Evolutionary conservation across 768 basidiomycete species (phyloP).

Genomic region (Psilocybe tampanensis): DNA sequence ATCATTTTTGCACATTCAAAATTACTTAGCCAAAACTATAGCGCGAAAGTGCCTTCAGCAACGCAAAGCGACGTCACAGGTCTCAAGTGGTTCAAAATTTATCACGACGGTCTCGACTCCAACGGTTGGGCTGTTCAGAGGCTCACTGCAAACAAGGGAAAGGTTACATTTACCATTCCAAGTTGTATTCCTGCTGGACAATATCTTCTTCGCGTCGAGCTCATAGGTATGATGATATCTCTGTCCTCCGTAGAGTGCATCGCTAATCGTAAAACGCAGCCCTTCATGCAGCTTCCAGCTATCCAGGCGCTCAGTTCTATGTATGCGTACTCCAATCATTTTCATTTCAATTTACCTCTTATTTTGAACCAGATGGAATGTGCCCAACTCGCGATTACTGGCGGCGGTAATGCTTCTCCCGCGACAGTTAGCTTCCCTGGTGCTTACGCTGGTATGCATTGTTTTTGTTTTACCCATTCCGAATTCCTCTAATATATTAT

Average conservation of each 20-base stretch:
- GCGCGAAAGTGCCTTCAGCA: slow-evolving; percentile 48
- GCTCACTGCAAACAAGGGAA: slow-evolving; percentile 18
- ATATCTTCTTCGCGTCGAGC: slow-evolving; percentile 21
- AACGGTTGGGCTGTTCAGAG: slow-evolving; percentile 21
- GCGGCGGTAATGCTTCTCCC: slow-evolving; percentile 42
- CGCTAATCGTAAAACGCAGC: slow-evolving; percentile 27
- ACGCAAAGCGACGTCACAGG: slow-evolving; percentile 34
- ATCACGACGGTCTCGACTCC: slow-evolving; percentile 16
- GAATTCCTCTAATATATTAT: background rate
- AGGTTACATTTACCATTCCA: slow-evolving; percentile 21
- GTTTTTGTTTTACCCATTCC: background rate
- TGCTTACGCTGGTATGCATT: slow-evolving; percentile 37
- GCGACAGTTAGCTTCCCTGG: slow-evolving; percentile 50
- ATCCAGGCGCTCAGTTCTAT: slow-evolving; percentile 58
- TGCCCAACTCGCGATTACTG: slow-evolving; percentile 46
- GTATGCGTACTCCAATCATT: slow-evolving; percentile 30
- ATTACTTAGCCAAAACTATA: slow-evolving; percentile 19
- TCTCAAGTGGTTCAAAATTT: slow-evolving; percentile 23
- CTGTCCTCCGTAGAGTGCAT: background rate
- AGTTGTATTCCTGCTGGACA: slow-evolving; percentile 20
- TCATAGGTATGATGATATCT: slow-evolving; percentile 16
- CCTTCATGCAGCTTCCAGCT: slow-evolving; percentile 43
- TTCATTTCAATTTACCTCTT: background rate
- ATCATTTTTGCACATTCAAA: background rate
- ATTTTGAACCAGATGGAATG: slow-evolving; percentile 39